Percentiles rank a stretch among this genome's conserved stretches.
phyloP scores from a whole-genome alignment of 2,329 filamentous ascomycete genomes.

The Grosmannia clavigera region DNA sequence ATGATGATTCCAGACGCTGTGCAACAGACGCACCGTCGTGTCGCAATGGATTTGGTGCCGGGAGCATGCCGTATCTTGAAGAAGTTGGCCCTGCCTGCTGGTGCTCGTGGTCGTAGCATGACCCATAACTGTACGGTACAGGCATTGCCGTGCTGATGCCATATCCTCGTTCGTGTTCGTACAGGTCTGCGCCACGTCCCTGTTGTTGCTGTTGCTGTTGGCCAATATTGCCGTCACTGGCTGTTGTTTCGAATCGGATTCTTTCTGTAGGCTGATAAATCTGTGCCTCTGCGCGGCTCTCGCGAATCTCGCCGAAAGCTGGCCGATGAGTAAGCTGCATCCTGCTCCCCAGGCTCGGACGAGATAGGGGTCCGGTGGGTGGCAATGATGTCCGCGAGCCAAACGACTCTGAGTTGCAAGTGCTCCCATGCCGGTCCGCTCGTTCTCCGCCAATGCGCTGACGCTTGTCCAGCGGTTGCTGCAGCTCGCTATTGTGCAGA shows the following conservation, averaged over 20 bases:
- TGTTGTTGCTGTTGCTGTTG: not conserved
- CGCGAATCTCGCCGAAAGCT: slow-evolving; percentile 22
- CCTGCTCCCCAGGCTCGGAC: slow-evolving; percentile 13
- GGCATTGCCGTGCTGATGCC: not conserved
- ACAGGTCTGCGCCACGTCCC: not conserved
- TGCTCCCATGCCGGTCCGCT: not conserved
- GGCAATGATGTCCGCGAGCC: not conserved
- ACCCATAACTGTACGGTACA: not conserved
- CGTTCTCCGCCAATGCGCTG: slow-evolving; percentile 6
- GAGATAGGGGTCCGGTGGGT: not conserved
- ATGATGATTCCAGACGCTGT: slow-evolving; percentile 4
- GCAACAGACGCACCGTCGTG: not conserved
- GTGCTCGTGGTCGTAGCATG: not conserved
- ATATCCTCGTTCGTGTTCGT: not conserved
- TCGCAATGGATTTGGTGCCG: slow-evolving; percentile 5
- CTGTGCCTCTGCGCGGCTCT: slow-evolving; percentile 15
- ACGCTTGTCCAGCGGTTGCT: slow-evolving; percentile 9
- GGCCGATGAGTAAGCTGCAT: slow-evolving; percentile 18
- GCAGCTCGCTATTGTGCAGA: not conserved
- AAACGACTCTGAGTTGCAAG: not conserved
- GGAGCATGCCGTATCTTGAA: slow-evolving; percentile 1
- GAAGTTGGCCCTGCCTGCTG: not conserved
- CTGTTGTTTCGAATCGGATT: not conserved
- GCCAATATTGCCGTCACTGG: not conserved
- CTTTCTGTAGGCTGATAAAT: not conserved